Base-by-base conservation (phyloP, 441 rosid species). In the Breynia disticha region DNA sequence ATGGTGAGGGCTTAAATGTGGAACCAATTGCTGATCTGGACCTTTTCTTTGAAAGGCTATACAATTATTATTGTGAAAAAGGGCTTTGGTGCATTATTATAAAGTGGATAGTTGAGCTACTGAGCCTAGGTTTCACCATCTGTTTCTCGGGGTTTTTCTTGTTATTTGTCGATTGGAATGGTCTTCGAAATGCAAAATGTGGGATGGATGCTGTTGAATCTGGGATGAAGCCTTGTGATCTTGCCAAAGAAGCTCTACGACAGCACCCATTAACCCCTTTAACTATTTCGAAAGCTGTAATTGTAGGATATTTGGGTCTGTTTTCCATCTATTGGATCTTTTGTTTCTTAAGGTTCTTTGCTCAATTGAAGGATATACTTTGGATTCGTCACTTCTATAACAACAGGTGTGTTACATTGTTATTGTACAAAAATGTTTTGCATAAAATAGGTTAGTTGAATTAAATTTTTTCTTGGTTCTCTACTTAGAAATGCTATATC, bases 131-230 rank as follows among this genome's bases (percentile, higher is more conserved):
- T 50, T 89, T 94, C 65, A 83, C 87, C 59, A 87, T 94, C 53
- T 82, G 90, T 79, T 94, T 94, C 82, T 94, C 97, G 0, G 95
- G 89, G 16, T 89, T 94, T 65, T 87, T 94, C 80, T 83, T 94
- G 60, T 53, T 94, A 55, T 90, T 65, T 77, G 97, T 90, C 60
- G 94, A 94, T 67, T 94, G 99, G 99, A 73, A 83, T 79, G 99
- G 96, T 61, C 97, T 94, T 66, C 83, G 86, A 51, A 87, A 90
- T 70, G 99, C 99, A 37, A 90, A 90, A 67, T 94, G 97, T 66
- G 99, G 99, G 35, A 83, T 94, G 90, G 90, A 94, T 80, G 97
- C 99, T 5, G 87, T 89, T 67, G 97, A 90, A 60, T 89, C 97
- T 24, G 96, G 97, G 61, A 83, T 76, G 59, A 90, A 78, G 79